Percentiles rank a stretch among this genome's conserved stretches.
Conservation (phyloP, 768 basidiomycete genomes). For the Lentinula sp. region DNA sequence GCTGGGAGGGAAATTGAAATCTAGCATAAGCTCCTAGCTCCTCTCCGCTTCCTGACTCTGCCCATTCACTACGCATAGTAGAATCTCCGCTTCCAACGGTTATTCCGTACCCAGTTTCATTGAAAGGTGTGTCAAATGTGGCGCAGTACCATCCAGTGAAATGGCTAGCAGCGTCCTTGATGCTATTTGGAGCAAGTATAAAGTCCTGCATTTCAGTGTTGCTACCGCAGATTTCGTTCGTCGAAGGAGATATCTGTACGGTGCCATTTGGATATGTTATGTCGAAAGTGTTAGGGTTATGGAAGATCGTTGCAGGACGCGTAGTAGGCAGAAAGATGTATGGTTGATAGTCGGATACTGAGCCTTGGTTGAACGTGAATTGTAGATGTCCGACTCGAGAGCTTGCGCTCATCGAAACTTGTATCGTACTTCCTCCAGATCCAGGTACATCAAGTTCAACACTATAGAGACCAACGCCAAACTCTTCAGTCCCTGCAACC, state of each 20-base stretch:
- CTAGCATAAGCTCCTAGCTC: slow-evolving; percentile 45
- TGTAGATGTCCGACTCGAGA: slow-evolving; percentile 72
- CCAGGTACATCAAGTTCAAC: slow-evolving; percentile 44
- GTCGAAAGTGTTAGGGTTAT: slow-evolving; percentile 7
- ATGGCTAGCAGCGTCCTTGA: slow-evolving; percentile 22
- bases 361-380: slow-evolving; percentile 50
- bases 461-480: slow-evolving; percentile 49
- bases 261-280: slow-evolving; percentile 50
- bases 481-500: slow-evolving; percentile 44
- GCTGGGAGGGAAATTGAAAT: slow-evolving; percentile 24
- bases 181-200: slow-evolving; percentile 56
- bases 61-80: slow-evolving; percentile 16
- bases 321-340: slow-evolving; percentile 67
- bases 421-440: slow-evolving; percentile 41
- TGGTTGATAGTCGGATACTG: slow-evolving; percentile 24
- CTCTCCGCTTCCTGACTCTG: slow-evolving; percentile 29
- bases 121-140: slow-evolving; percentile 43
- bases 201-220: slow-evolving; percentile 68
- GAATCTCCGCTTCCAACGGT: slow-evolving; percentile 35
- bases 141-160: slow-evolving; percentile 59
- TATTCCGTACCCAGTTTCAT: slow-evolving; percentile 33
- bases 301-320: slow-evolving; percentile 47
- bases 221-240: slow-evolving; percentile 51
- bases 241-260: slow-evolving; percentile 34
- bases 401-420: slow-evolving; percentile 57